A percentile compares a stretch with the other conserved stretches of the same genome.
phyloP scores from a whole-genome alignment of 2,329 filamentous ascomycete genomes.

The Knoxdaviesia proteae region DNA sequence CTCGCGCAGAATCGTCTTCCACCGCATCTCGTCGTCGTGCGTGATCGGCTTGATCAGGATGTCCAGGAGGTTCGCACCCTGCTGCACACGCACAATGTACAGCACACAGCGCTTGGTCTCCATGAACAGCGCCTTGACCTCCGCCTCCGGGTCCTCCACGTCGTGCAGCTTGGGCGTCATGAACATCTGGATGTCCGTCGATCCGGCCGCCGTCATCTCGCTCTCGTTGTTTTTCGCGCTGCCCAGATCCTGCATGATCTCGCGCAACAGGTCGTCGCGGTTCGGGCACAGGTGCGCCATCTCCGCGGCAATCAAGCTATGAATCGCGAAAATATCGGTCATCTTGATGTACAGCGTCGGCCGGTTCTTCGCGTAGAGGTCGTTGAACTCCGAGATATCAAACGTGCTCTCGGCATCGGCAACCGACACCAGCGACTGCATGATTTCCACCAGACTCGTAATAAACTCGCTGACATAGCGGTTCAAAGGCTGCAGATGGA shows the following conservation, averaged over 20 bases:
- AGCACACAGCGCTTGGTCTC: conserved; percentile 93
- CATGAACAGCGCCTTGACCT: conserved; percentile 85
- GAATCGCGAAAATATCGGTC: conserved; percentile 89
- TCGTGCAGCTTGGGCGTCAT: conserved; percentile 78
- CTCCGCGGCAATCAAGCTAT: conserved; percentile 67
- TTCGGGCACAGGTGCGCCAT: conserved; percentile 56
- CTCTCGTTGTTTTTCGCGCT: conserved; percentile 93
- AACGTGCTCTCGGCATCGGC: conserved; percentile 79
- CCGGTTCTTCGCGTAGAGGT: conserved; percentile 88
- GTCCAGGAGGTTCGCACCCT: conserved; percentile 77
- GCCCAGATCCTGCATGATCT: conserved; percentile 82
- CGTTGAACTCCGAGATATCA: conserved; percentile 97
- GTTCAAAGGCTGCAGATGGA: conserved; percentile 89
- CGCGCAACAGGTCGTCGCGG: conserved; percentile 71
- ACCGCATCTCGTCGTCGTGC: conserved; percentile 73
- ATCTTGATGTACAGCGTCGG: conserved; percentile 99
- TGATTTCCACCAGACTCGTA: conserved; percentile 55
- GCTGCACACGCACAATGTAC: conserved; percentile 94
- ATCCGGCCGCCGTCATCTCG: conserved; percentile 71
- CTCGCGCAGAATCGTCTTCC: conserved; percentile 61
- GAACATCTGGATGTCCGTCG: conserved; percentile 78
- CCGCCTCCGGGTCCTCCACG: conserved; percentile 78
- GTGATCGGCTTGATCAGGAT: conserved; percentile 82
- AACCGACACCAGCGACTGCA: conserved; percentile 59
- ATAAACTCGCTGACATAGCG: conserved; percentile 75